Base-by-base conservation (phyloP, 345 rosid genomes). In the Anacardium occidentale region DNA sequence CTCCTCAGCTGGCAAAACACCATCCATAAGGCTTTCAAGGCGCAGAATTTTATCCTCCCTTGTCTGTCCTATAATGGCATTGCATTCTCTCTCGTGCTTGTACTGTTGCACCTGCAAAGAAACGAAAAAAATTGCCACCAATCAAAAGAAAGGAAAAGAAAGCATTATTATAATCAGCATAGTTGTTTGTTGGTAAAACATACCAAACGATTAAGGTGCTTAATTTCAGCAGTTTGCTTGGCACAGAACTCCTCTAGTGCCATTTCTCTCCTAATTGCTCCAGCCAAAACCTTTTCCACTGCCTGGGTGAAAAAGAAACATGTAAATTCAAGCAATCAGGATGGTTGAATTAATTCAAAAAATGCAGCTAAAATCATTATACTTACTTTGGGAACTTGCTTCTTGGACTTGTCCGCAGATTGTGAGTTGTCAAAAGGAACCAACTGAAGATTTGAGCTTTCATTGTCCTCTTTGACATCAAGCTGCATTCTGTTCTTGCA, bases 51-150 rank as follows among this genome's bases (percentile, higher is more conserved):
- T 96, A 56, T 93, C 97, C 78, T 96, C 98, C 81, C 87, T 90
- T 50, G 93, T 93, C 83, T 91, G 91, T 69, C 86, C 90, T 75
- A 96, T 93, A 71, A 93, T 79, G 62, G 97, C 90, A 81, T 87
- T 93, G 86, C 98, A 96, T 74, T 96, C 99, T 64, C 99, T 86
- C 81, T 93, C 99, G 78, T 96, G 98, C 84, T 93, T 93, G 87
- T 91, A 93, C 73, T 93, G 99, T 81, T 93, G 96, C 69, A 93
- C 96, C 99, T 96, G 86, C 59, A 81, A 73, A 70, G 18, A 48
- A 72, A 64, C 62, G 73, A 68, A 63, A 52, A 58, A 59, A 58
- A 44, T 20, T 72, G 64, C 70, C 64, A 80, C 42, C 45, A 68
- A 47, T 56, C 2, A 34, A 34, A 34, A 34, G 6, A 34, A 2